phyloP scores from a whole-genome alignment of 2,329 filamentous ascomycete genomes.

The Botryosphaeria dothidea region DNA sequence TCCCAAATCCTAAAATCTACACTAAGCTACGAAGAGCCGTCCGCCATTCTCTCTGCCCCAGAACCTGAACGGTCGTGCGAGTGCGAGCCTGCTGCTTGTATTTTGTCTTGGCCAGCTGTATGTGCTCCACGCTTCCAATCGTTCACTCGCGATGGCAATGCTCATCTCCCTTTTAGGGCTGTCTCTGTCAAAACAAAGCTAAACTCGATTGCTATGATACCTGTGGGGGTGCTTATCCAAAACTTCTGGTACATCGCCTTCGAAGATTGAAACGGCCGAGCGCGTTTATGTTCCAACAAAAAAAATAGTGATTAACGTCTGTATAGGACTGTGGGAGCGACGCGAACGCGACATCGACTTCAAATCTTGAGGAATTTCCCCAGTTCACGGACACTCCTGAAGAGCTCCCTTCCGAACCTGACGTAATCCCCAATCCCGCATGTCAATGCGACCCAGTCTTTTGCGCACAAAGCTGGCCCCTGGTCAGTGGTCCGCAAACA shows the following conservation, averaged over 20 bases:
- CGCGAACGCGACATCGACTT: neutral
- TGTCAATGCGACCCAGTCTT: neutral
- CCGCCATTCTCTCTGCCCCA: neutral
- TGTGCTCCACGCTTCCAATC: neutral
- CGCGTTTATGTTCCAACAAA: too few species aligned
- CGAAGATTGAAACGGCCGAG: too few species aligned
- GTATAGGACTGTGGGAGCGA: neutral
- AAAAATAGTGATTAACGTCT: neutral
- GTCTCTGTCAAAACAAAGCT: neutral
- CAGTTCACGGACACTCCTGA: neutral
- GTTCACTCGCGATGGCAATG: neutral
- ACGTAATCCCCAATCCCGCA: neutral
- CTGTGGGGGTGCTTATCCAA: neutral
- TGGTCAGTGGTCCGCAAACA: neutral
- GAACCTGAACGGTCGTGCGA: neutral
- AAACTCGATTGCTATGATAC: neutral
- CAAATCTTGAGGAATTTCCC: neutral
- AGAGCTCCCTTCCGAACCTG: neutral
- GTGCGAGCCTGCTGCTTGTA: neutral
- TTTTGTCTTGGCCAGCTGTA: neutral
- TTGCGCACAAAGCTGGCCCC: slow-evolving; percentile 3
- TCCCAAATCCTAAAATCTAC: neutral
- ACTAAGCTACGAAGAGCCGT: neutral
- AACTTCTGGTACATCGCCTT: neutral
- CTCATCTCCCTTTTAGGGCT: neutral